Evolutionary conservation across 83 land plant species (phyloP).

Genomic region (Diphasiastrum complanatum): DNA sequence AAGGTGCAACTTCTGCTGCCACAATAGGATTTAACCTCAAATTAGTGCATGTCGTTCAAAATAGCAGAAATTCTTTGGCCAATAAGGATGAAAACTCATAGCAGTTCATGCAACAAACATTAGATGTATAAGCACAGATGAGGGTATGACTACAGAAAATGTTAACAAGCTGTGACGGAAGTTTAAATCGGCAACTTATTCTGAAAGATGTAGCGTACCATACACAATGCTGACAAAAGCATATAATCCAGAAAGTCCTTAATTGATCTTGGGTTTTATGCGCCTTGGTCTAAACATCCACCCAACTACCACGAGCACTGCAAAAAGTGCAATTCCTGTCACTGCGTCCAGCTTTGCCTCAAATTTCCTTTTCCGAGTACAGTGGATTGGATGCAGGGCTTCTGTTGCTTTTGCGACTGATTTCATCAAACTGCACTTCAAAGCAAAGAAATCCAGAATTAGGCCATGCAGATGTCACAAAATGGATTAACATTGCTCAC

Average conservation of each 20-base stretch:
- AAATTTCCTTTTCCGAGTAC: constrained; percentile 63
- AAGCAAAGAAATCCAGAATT: background rate
- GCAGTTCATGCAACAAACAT: no score
- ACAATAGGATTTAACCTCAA: no score
- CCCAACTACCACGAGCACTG: constrained; percentile 42
- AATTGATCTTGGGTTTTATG: constrained; percentile 89
- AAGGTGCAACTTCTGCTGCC: no score
- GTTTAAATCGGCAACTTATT: no score
- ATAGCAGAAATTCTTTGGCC: no score
- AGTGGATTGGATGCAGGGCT: constrained; percentile 74
- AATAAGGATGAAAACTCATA: no score
- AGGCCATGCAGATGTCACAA: background rate
- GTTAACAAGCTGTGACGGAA: no score
- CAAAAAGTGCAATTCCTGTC: constrained; percentile 43
- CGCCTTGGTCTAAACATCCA: constrained; percentile 66
- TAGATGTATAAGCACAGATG: no score
- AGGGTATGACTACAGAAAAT: no score
- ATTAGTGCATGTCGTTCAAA: no score
- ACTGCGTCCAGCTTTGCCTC: constrained; percentile 48
- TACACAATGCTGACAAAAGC: no score
- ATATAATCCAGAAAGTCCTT: constrained; percentile 12
- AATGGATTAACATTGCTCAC: background rate
- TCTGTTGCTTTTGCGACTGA: constrained; percentile 54
- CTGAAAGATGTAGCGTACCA: no score
- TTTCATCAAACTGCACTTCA: constrained; percentile 44